Conservation (phyloP, 805 yeast genomes). For the Candida krabiensis region DNA sequence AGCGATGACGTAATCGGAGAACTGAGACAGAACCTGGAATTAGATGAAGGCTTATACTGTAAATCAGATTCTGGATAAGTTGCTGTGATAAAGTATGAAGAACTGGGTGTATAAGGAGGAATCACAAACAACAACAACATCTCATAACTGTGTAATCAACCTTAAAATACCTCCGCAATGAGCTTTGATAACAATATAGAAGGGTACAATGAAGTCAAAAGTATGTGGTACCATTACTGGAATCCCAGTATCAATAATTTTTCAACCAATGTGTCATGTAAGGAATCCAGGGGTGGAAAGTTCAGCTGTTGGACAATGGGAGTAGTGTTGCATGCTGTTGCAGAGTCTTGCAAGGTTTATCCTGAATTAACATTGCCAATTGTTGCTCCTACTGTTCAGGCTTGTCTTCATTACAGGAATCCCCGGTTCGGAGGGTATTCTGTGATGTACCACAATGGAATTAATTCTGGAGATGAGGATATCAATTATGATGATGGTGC, state of each 20-base stretch:
- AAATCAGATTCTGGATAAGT: no score
- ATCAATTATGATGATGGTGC: constrained; percentile 76
- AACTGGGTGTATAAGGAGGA: no score
- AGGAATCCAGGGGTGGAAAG: constrained; percentile 49
- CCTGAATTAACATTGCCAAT: constrained; percentile 54
- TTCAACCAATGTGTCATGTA: constrained; percentile 39
- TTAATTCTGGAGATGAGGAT: constrained; percentile 54
- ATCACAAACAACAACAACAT: no score
- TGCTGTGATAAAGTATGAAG: no score
- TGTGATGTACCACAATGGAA: constrained; percentile 58
- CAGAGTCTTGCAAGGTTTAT: constrained; percentile 60
- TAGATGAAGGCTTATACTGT: no score
- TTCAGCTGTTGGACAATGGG: constrained; percentile 70
- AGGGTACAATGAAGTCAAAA: constrained; percentile 39
- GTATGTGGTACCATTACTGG: constrained; percentile 43
- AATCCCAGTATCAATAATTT: constrained; percentile 38
- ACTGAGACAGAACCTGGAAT: no score
- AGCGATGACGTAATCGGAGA: no score
- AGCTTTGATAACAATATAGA: constrained; percentile 32
- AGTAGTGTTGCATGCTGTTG: constrained; percentile 63
- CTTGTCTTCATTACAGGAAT: constrained; percentile 53
- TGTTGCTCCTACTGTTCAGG: constrained; percentile 49
- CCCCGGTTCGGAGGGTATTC: constrained; percentile 54
- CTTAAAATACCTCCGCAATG: no score
- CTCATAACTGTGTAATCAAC: no score